These are phyloP conservation scores for Cronartium quercuum DNA, from an alignment of 1,284 basidiomycete genomes.

Conservation along the genomic window DNA sequence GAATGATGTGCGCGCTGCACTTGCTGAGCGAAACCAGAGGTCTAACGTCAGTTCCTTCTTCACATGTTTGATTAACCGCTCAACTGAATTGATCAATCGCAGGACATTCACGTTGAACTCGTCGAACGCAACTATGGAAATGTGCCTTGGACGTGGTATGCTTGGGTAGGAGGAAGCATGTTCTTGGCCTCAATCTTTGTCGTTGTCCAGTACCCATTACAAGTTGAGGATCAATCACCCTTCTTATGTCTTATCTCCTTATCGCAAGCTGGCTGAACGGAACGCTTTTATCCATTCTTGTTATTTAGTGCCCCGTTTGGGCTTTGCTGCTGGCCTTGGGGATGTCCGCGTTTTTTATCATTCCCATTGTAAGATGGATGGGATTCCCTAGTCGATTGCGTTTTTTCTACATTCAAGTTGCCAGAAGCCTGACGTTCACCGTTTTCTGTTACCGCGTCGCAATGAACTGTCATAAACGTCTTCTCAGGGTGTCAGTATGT, in stretches of 20 bases:
- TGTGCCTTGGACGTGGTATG: slow-evolving; percentile 15
- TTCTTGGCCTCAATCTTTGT: slow-evolving; percentile 14
- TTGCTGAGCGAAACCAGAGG: slow-evolving; percentile 6
- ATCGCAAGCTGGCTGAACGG: neutral
- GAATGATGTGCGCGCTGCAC: slow-evolving; percentile 20
- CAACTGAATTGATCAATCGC: neutral
- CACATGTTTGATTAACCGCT: neutral
- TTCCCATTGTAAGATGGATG: slow-evolving; percentile 26
- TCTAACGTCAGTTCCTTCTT: slow-evolving; percentile 8
- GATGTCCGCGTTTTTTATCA: slow-evolving; percentile 33
- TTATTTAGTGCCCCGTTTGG: slow-evolving; percentile 35
- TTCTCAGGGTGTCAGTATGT: slow-evolving; percentile 29
- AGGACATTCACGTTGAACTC: slow-evolving; percentile 15
- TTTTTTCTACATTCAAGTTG: neutral
- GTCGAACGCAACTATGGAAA: slow-evolving; percentile 20
- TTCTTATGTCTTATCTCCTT: neutral
- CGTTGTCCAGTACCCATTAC: slow-evolving; percentile 26
- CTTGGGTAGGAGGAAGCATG: slow-evolving; percentile 3
- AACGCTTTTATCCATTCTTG: neutral
- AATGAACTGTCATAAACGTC: neutral
- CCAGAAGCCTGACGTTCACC: neutral
- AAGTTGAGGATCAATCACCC: slow-evolving; percentile 10
- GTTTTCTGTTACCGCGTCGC: neutral
- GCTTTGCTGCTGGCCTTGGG: slow-evolving; percentile 27
- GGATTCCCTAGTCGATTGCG: no score